phyloP scores from a whole-genome alignment of 441 rosid species.

The Corymbia calophylla region DNA sequence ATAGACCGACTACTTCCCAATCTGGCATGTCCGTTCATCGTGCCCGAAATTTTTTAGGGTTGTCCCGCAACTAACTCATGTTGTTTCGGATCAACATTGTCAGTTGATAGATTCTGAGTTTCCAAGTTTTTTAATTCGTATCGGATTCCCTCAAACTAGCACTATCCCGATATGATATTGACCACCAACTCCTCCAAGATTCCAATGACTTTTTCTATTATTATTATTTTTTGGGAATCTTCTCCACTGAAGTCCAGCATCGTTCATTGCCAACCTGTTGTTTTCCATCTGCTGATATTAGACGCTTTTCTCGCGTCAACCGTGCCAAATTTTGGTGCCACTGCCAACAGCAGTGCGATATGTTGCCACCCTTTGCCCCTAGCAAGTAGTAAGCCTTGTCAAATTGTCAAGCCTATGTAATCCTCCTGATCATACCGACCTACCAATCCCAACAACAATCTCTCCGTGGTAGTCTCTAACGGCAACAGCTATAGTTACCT shows the following conservation, averaged over 20 bases:
- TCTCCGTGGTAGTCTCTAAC: fast-evolving
- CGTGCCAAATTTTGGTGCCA: not conserved
- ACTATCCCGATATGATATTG: too few species aligned
- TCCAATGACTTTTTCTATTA: too few species aligned
- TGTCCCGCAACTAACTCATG: too few species aligned
- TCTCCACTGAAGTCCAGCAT: too few species aligned
- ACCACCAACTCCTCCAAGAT: too few species aligned
- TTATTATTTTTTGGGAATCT: too few species aligned
- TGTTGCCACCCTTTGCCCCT: not conserved
- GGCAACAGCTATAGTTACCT: not conserved
- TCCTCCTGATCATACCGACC: not conserved
- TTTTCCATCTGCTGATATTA: not conserved
- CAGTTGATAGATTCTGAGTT: too few species aligned
- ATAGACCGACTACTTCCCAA: too few species aligned
- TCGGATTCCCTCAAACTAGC: too few species aligned
- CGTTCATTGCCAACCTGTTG: not conserved
- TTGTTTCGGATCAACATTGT: too few species aligned
- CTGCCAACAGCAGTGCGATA: not conserved
- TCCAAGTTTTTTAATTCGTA: too few species aligned
- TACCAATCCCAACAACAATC: not conserved
- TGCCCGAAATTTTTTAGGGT: not conserved
- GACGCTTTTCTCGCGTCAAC: not conserved
- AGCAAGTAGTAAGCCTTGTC: not conserved
- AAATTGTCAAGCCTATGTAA: not conserved
- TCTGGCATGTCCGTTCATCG: not conserved